A percentile compares a stretch with the other conserved stretches of the same genome.
Conservation (phyloP, 2,329 filamentous ascomycete species). For the Domatiomyces globalis region DNA sequence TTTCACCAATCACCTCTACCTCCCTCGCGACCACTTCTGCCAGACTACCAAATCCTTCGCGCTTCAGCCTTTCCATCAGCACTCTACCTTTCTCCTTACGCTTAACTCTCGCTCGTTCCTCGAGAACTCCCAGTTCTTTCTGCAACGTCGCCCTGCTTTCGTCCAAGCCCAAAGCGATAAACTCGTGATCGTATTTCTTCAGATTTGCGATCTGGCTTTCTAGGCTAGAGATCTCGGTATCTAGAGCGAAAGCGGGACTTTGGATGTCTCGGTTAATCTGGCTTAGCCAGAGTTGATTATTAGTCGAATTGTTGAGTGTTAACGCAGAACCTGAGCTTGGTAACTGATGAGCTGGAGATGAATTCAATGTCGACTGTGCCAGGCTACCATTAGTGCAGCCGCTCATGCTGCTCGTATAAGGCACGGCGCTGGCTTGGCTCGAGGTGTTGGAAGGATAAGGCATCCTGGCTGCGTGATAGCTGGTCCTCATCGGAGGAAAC, state of each 20-base stretch:
- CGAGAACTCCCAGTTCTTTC: slow-evolving; percentile 13
- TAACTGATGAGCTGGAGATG: no score
- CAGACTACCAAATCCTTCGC: slow-evolving; percentile 16
- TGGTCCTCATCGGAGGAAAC: no score
- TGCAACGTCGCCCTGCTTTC: slow-evolving; percentile 15
- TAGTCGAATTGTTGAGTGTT: no score
- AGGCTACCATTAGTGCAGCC: no score
- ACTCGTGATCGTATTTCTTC: slow-evolving; percentile 17
- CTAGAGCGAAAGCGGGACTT: slow-evolving; percentile 2
- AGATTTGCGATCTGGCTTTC: slow-evolving; percentile 12
- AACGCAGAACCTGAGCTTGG: no score
- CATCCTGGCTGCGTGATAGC: no score
- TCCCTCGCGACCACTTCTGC: slow-evolving; percentile 16
- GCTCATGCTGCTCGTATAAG: no score
- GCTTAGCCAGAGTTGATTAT: no score
- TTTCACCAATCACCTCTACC: slow-evolving; percentile 6
- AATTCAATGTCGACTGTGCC: no score
- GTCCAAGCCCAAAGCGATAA: slow-evolving; percentile 15
- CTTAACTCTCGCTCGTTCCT: slow-evolving; percentile 11
- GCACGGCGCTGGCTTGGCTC: no score
- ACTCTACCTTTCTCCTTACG: slow-evolving; percentile 14
- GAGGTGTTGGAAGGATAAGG: no score
- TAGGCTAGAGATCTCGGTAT: slow-evolving; percentile 13
- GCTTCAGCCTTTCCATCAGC: slow-evolving; percentile 15
- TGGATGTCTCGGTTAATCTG: no score